Evolutionary conservation across 164 flowering plant species (phyloP), one percentile per base, ranked within the genome.

Genomic region (Tetrastigma voinierianum): DNA sequence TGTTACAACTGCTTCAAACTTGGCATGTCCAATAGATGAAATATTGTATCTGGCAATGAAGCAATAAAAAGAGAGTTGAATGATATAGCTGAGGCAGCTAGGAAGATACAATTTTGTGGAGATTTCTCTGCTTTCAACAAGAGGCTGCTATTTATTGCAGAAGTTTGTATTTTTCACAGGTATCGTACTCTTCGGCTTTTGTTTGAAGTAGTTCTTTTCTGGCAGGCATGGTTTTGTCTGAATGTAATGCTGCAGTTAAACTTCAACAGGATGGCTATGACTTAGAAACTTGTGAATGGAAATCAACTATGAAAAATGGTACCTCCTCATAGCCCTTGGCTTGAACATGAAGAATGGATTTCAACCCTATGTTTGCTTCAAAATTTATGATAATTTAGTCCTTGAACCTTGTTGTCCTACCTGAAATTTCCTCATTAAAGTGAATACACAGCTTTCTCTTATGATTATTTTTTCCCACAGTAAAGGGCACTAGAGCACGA

Each of bases 151-250:
- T 94, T 94, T 74, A 90, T 91, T 71, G 93, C 98, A 0, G 97
- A 94, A 74, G 96, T 94, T 15, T 94, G 97, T 79, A 90, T 94
- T 52, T 94, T 87, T 69, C 98, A 94, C 76, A 91, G 98, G 98
- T 94, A 75, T 56, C 18, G 12, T 18, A 6, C 45, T 68, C 56
- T 43, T 56, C 47, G 59, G 17, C 21, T 52, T 56, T 45, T 46
- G 24, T 9, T 60, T 61, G 53, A 15, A 4, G 32, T 14, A 16
- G 62, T 1, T 18, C n/a, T 46, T 51, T 46, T 25, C 51, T 49
- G 32, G 49, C 54, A 10, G 19, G 10, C 6, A 55, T 13, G 11
- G 23, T 55, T 18, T 55, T 40, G 12, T 47, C 49, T 25, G 11
- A 51, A 52, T 19, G n/a, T n/a, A 15, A 46, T 14, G 25, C 23